phyloP scores from a whole-genome alignment of 2,329 filamentous ascomycete species.

The Pseudogymnoascus verrucosus region DNA sequence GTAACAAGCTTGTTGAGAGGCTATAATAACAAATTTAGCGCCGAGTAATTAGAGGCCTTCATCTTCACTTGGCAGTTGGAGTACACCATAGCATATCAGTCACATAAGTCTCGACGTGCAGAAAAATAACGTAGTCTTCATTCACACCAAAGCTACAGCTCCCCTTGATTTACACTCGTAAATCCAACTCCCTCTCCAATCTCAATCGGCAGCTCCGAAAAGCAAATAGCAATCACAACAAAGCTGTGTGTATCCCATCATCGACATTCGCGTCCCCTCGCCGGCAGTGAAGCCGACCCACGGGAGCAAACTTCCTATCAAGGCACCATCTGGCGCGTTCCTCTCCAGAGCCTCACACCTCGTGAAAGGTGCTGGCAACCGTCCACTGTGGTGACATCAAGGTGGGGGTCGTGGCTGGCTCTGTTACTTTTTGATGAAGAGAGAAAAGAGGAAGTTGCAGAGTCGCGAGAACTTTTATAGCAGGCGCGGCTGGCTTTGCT shows the following conservation, averaged over 20 bases:
- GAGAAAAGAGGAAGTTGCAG: slow-evolving; percentile 27
- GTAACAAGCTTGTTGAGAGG: neutral
- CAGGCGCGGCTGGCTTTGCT: slow-evolving; percentile 6
- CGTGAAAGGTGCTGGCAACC: slow-evolving; percentile 55
- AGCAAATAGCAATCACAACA: neutral
- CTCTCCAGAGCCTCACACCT: slow-evolving; percentile 58
- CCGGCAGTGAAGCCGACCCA: slow-evolving; percentile 63
- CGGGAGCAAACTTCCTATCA: slow-evolving; percentile 65
- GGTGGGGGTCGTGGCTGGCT: slow-evolving; percentile 64
- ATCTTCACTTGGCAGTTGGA: neutral
- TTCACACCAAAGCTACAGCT: neutral
- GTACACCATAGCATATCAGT: neutral
- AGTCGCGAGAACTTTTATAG: slow-evolving; percentile 6
- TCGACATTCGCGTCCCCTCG: slow-evolving; percentile 65
- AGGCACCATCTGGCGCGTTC: slow-evolving; percentile 41
- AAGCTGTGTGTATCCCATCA: slow-evolving; percentile 51
- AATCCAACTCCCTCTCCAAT: neutral
- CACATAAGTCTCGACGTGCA: neutral
- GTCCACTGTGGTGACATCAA: slow-evolving; percentile 50
- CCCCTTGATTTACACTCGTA: neutral
- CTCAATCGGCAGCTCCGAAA: neutral
- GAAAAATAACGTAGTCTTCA: neutral
- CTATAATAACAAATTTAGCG: neutral
- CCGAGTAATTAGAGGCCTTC: neutral
- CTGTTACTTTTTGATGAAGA: slow-evolving; percentile 54